A percentile compares a stretch with the other conserved stretches of the same genome.
Conservation (phyloP, 805 yeast species). For the Metschnikowia drakensbergensis region DNA sequence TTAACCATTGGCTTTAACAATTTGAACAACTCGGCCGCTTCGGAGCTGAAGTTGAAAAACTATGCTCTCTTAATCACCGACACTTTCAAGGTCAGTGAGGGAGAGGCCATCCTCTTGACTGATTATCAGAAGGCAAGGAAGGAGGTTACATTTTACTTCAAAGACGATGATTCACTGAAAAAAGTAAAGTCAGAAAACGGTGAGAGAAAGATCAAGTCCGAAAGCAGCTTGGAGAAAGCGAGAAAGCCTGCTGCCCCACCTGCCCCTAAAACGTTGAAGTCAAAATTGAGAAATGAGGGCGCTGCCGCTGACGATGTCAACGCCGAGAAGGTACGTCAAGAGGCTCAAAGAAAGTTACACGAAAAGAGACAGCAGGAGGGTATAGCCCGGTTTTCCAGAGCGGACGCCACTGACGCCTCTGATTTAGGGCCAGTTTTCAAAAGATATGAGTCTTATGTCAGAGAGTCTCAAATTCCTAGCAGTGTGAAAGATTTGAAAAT, state of each 20-base stretch:
- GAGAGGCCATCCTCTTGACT: slow-evolving; percentile 64
- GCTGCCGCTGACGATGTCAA: slow-evolving; percentile 60
- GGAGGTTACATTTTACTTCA: slow-evolving; percentile 81
- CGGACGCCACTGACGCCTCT: slow-evolving; percentile 62
- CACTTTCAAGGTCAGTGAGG: slow-evolving; percentile 66
- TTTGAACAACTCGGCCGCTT: slow-evolving; percentile 45
- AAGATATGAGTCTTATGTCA: slow-evolving; percentile 87
- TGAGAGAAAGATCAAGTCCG: slow-evolving; percentile 31
- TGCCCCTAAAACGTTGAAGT: slow-evolving; percentile 67
- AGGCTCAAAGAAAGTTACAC: slow-evolving; percentile 78
- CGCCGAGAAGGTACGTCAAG: slow-evolving; percentile 76
- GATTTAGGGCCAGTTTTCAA: slow-evolving; percentile 75
- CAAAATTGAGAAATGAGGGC: slow-evolving; percentile 75
- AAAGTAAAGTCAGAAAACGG: slow-evolving; percentile 17
- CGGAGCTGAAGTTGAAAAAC: slow-evolving; percentile 47
- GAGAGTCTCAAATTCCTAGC: slow-evolving; percentile 88
- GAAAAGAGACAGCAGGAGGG: slow-evolving; percentile 87
- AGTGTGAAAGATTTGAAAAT: slow-evolving; percentile 79
- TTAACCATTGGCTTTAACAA: slow-evolving; percentile 74
- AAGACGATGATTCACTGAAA: slow-evolving; percentile 57
- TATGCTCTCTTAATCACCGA: slow-evolving; percentile 78
- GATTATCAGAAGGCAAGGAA: slow-evolving; percentile 66
- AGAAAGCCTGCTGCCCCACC: slow-evolving; percentile 26
- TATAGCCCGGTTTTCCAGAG: slow-evolving; percentile 71
- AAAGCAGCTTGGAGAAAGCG: slow-evolving; percentile 35